These are phyloP conservation scores for Elaeis guineensis DNA, from an alignment of 176 grass and related monocot species.

Conservation along the genomic window DNA sequence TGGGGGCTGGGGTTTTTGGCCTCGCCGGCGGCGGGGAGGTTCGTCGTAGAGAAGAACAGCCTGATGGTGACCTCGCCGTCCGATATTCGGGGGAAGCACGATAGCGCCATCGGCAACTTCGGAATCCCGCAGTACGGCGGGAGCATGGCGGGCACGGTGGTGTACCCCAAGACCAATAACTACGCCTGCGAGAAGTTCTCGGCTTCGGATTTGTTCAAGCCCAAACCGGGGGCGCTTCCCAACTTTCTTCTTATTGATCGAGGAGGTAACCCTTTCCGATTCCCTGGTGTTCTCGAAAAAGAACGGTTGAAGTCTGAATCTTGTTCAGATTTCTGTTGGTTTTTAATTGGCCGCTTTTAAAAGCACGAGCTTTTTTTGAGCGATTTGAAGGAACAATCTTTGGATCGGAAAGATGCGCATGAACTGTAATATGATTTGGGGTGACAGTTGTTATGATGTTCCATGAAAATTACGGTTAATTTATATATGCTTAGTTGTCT, in stretches of 20 bases:
- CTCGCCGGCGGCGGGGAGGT: conserved; percentile 34
- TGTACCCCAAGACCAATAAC: conserved; percentile 65
- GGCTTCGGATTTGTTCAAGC: conserved; percentile 35
- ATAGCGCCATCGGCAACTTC: conserved; percentile 96
- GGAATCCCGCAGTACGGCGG: conserved; percentile 97
- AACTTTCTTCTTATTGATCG: conserved; percentile 94
- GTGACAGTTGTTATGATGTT: too few species aligned
- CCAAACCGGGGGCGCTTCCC: conserved; percentile 71
- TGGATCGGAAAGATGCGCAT: too few species aligned
- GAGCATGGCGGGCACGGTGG: conserved; percentile 80
- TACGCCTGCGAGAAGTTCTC: conserved; percentile 53
- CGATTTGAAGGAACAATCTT: too few species aligned
- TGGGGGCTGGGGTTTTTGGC: conserved; percentile 9
- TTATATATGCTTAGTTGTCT: too few species aligned
- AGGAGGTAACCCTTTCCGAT: conserved; percentile 41
- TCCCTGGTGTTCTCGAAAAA: background rate
- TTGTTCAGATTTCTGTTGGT: too few species aligned
- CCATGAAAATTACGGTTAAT: too few species aligned
- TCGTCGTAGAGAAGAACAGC: conserved; percentile 99
- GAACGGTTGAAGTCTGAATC: too few species aligned
- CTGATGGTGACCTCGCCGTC: conserved; percentile 77
- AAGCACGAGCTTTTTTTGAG: too few species aligned
- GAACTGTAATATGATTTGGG: too few species aligned
- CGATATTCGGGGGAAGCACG: conserved; percentile 51
- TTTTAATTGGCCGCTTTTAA: too few species aligned